These are phyloP conservation scores for Ceratocystis colombiana DNA, from an alignment of 2,329 filamentous ascomycete species.

Conservation along the genomic window DNA sequence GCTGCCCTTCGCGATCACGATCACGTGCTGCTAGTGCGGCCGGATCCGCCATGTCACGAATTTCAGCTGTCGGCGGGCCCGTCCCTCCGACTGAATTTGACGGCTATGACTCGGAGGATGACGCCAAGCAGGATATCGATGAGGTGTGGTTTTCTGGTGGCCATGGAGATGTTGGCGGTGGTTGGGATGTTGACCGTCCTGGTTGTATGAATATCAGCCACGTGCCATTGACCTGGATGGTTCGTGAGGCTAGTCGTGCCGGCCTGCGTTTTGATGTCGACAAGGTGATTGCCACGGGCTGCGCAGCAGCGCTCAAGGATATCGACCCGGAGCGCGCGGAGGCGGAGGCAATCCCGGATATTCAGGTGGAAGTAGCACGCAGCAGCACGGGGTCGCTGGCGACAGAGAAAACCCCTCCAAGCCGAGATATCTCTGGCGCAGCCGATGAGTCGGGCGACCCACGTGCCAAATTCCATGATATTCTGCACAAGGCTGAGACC, in stretches of 20 bases:
- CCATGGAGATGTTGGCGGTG: constrained; percentile 70
- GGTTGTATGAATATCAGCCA: constrained; percentile 56
- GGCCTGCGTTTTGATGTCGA: constrained; percentile 60
- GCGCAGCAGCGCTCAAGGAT: constrained; percentile 35
- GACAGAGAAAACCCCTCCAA: background rate
- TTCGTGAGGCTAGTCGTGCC: constrained; percentile 48
- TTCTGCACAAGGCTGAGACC: constrained; percentile 48
- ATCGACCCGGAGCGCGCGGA: constrained; percentile 12
- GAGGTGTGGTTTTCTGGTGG: constrained; percentile 74
- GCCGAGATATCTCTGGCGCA: no score
- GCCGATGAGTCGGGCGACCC: background rate
- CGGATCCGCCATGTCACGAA: background rate
- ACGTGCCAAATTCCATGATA: constrained; percentile 41
- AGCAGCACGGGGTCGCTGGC: constrained; percentile 15
- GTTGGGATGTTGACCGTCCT: constrained; percentile 49
- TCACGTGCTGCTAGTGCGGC: constrained; percentile 27
- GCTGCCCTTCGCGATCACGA: constrained; percentile 32
- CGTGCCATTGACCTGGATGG: constrained; percentile 60
- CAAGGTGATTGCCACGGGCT: constrained; percentile 58
- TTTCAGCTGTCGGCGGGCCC: background rate
- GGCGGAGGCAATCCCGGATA: constrained; percentile 29
- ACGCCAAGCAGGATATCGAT: constrained; percentile 58
- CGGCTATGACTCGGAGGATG: constrained; percentile 39
- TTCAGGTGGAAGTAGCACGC: constrained; percentile 32
- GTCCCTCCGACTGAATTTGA: background rate